A percentile compares a stretch with the other conserved stretches of the same genome.
These are phyloP conservation scores for Sporothrix schenckii DNA, from an alignment of 2,329 filamentous ascomycete genomes.

Conservation along the genomic window DNA sequence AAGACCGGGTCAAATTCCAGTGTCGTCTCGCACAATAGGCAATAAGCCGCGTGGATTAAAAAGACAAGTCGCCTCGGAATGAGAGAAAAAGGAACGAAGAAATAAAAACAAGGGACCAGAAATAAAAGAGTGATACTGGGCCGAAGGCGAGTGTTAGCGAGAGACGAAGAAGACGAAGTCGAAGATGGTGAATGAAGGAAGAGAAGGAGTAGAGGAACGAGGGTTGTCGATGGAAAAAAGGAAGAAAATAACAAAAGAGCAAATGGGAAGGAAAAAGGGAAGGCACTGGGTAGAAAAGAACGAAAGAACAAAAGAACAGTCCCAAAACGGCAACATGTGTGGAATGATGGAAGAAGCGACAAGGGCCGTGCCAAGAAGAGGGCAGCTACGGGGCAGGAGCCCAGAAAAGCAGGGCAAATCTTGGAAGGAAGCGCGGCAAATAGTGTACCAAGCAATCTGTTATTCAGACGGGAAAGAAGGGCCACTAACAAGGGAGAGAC, in stretches of 20 bases:
- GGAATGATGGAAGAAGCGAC: neutral
- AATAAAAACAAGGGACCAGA: neutral
- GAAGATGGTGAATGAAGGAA: constrained; percentile 5
- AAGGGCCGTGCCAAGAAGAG: constrained; percentile 15
- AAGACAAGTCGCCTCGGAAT: neutral
- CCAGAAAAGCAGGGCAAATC: constrained; percentile 16
- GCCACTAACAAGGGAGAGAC: neutral
- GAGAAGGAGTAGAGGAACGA: constrained; percentile 3
- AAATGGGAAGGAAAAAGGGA: neutral
- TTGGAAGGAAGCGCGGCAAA: constrained; percentile 14
- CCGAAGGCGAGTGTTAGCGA: constrained; percentile 22
- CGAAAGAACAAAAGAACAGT: neutral
- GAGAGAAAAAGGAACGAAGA: neutral
- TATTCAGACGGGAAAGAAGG: constrained; percentile 17
- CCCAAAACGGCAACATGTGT: neutral
- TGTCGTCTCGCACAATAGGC: neutral
- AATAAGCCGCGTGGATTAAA: neutral
- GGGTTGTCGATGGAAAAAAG: constrained; percentile 3
- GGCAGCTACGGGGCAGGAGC: neutral
- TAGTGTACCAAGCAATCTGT: neutral
- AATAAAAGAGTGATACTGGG: constrained; percentile 14
- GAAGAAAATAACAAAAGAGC: neutral
- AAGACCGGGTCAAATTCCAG: constrained; percentile 1
- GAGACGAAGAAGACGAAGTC: constrained; percentile 24
- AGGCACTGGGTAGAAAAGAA: neutral